Base-by-base conservation (phyloP, 1,284 basidiomycete species). In the Papiliotrema fonsecae region DNA sequence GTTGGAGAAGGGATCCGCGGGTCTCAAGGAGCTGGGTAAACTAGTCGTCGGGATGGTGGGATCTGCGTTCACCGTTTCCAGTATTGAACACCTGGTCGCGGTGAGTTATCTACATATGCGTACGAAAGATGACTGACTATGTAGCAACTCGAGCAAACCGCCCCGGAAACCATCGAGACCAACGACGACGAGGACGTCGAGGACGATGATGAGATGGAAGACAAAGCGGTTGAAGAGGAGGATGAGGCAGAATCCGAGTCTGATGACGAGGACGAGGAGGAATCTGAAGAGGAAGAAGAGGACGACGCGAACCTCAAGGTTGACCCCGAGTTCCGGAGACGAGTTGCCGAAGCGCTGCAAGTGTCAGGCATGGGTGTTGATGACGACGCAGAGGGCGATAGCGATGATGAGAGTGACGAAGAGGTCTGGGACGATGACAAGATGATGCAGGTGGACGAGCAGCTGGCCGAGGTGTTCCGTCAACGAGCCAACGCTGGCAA, bases 381-480 rank as follows among this genome's bases (percentile, higher is more conserved):
- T 21, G 57, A 51, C 22, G 55, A 58, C 14, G 54, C 37, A 13
- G 56, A 55, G 32, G 62, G 61, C 16, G 61, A 50, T 14, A 57
- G 62, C 25, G 62, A 57, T 4, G 62, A 58, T 22, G 54, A 60
- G 22, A 77, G 77, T 37, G 82, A 86, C 27, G 84, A 86, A 59
- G 85, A 87, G 38, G 76, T 85, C 24, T 86, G 92, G 83, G 87
- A 93, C 65, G 94, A 97, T 65, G 93, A 97, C 39, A 89, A 97
- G 75, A 98, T 97, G 94, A 84, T 97, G 78, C 86, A 87, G 42
- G 82, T 97, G 37, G 94, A 98, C 66, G 88, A 89, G 54, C 88
- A 96, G 65, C 81, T 98, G 6, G 88, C 89, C 5, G 83, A 86
- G 50, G 86, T 93, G 32, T 97, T 98, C 81, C 81, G 81, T 56